These are phyloP conservation scores for Kodamaea arcana DNA, from an alignment of 1,139 yeast genomes.

Conservation along the genomic window DNA sequence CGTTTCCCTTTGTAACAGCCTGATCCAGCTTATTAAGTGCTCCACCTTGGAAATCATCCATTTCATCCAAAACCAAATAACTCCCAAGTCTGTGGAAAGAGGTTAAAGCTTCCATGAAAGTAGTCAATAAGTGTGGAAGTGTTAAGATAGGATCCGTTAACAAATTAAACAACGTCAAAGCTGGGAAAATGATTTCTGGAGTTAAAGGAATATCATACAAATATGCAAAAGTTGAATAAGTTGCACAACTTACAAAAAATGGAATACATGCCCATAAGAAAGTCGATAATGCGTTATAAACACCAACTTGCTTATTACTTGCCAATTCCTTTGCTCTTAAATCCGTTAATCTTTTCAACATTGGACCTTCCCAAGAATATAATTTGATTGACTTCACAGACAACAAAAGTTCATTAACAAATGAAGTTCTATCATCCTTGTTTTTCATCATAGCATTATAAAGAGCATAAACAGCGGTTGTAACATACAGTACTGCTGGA, in stretches of 20 bases:
- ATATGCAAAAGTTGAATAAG: conserved; percentile 25
- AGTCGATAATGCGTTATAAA: conserved; percentile 26
- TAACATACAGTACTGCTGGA: conserved; percentile 31
- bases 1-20: conserved; percentile 8
- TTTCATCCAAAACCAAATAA: conserved; percentile 32
- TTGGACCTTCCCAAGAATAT: conserved; percentile 40
- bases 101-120: conserved; percentile 29
- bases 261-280: conserved; percentile 40
- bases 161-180: conserved; percentile 33
- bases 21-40: conserved; percentile 13
- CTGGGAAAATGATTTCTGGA: conserved; percentile 39
- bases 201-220: conserved; percentile 24
- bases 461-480: conserved; percentile 23
- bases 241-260: conserved; percentile 31
- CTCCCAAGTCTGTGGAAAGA: conserved; percentile 31
- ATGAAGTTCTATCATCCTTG: conserved; percentile 35
- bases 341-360: conserved; percentile 29
- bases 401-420: conserved; percentile 37
- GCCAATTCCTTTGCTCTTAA: conserved; percentile 34
- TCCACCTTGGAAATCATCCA: conserved; percentile 15
- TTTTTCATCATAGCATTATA: conserved; percentile 25
- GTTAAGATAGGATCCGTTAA: conserved; percentile 33
- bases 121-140: conserved; percentile 29
- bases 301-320: conserved; percentile 27
- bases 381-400: conserved; percentile 39